Percentiles rank a stretch among this genome's conserved stretches.
These are phyloP conservation scores for Forsythia suspensa DNA, from an alignment of 257 asterid species.

Conservation along the genomic window DNA sequence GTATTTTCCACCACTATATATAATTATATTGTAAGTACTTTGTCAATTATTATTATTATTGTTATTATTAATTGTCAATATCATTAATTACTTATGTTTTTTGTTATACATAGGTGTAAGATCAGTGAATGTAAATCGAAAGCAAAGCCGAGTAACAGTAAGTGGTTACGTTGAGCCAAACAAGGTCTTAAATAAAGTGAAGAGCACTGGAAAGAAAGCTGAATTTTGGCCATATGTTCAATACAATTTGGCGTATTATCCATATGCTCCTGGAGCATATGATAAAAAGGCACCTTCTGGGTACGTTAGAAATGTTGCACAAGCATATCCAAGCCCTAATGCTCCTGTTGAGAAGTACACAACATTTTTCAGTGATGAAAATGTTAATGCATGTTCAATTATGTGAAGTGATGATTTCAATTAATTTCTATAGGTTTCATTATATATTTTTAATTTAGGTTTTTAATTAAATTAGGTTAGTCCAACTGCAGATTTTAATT, in stretches of 20 bases:
- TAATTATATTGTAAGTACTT: not conserved
- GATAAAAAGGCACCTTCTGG: slow-evolving; percentile 87
- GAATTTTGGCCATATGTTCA: slow-evolving; percentile 74
- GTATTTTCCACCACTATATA: too few relatives aligned
- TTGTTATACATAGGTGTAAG: slow-evolving; percentile 46
- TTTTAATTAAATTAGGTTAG: not conserved
- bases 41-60: not conserved
- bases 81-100: not conserved
- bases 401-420: slow-evolving; percentile 39
- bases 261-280: slow-evolving; percentile 65
- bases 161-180: slow-evolving; percentile 56
- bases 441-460: not conserved
- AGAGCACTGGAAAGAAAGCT: slow-evolving; percentile 64
- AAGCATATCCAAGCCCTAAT: slow-evolving; percentile 51
- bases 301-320: slow-evolving; percentile 60
- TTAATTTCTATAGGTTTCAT: not conserved
- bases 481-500: not conserved
- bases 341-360: slow-evolving; percentile 40
- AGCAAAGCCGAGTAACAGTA: slow-evolving; percentile 61
- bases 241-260: slow-evolving; percentile 58
- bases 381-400: slow-evolving; percentile 67
- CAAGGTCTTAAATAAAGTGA: slow-evolving; percentile 54
- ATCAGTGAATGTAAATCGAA: slow-evolving; percentile 58
- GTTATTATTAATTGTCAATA: not conserved
- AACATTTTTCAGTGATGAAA: slow-evolving; percentile 66